phyloP scores from a whole-genome alignment of 2,329 filamentous ascomycete genomes.

The Aureobasidium sp. region DNA sequence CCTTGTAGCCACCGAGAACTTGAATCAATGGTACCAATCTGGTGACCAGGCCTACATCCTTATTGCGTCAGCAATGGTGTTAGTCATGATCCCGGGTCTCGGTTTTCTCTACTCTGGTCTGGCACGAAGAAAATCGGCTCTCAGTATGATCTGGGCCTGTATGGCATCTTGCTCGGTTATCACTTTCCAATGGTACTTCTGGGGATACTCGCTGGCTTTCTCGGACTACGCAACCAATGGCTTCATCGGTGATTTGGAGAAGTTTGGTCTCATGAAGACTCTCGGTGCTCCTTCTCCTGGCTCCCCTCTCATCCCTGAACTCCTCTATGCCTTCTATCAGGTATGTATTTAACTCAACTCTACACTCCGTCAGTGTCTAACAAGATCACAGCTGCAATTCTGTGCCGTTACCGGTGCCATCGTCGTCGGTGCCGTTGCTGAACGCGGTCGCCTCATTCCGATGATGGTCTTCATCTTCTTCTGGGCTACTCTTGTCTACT shows the following conservation, averaged over 20 bases:
- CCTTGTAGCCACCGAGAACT: constrained; percentile 62
- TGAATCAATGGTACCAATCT: constrained; percentile 91
- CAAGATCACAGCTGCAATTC: constrained; percentile 74
- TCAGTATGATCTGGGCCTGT: constrained; percentile 94
- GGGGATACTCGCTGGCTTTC: constrained; percentile 95
- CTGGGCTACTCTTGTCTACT: constrained; percentile 97
- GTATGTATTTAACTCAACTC: constrained; percentile 34
- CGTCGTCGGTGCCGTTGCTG: constrained; percentile 82
- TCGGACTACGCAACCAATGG: constrained; percentile 71
- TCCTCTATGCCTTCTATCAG: constrained; percentile 93
- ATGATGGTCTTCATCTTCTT: constrained; percentile 93
- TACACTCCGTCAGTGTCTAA: background rate
- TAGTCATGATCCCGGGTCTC: constrained; percentile 94
- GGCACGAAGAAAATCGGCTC: constrained; percentile 91
- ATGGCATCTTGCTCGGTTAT: constrained; percentile 90
- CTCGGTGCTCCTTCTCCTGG: constrained; percentile 78
- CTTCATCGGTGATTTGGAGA: constrained; percentile 82
- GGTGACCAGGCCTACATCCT: constrained; percentile 95
- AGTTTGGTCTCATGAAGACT: constrained; percentile 82
- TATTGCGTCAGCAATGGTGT: constrained; percentile 79
- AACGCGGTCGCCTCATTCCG: constrained; percentile 85
- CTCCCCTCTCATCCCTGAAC: constrained; percentile 76
- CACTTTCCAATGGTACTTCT: constrained; percentile 99
- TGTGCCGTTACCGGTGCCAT: constrained; percentile 88
- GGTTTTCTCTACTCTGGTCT: constrained; percentile 96